Conservation (phyloP, 1,284 basidiomycete species). For the Mycena sp. region DNA sequence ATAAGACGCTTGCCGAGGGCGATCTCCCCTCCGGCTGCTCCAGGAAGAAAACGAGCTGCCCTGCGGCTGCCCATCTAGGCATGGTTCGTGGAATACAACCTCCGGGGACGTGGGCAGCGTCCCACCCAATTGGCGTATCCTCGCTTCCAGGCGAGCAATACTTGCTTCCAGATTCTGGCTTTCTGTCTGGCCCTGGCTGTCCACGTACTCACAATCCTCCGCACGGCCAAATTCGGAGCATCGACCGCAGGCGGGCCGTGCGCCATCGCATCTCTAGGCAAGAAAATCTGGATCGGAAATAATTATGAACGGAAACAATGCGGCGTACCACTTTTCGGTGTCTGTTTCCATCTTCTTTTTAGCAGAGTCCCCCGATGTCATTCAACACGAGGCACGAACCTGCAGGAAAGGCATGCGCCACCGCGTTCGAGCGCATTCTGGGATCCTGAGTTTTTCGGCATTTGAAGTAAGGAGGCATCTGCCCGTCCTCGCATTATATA, state of each 20-base stretch:
- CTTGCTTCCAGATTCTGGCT: slow-evolving; percentile 50
- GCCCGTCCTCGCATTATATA: too few species aligned
- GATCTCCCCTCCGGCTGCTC: slow-evolving; percentile 4
- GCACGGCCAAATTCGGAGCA: slow-evolving; percentile 45
- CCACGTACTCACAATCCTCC: slow-evolving; percentile 55
- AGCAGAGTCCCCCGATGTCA: not conserved
- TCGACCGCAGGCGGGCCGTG: slow-evolving; percentile 47
- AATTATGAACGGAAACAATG: not conserved
- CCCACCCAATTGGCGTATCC: slow-evolving; percentile 49
- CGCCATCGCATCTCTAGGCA: slow-evolving; percentile 52
- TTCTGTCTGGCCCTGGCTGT: slow-evolving; percentile 44
- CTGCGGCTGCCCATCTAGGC: slow-evolving; percentile 21
- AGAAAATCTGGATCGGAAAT: not conserved
- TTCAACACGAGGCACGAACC: slow-evolving; percentile 1
- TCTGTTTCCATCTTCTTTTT: not conserved
- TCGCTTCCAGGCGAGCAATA: slow-evolving; percentile 45
- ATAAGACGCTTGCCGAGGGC: not conserved
- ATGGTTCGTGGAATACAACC: slow-evolving; percentile 45
- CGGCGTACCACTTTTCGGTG: slow-evolving; percentile 48
- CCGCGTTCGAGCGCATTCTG: slow-evolving; percentile 3
- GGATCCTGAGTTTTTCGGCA: not conserved
- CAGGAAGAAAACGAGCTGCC: slow-evolving; percentile 14
- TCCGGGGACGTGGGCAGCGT: slow-evolving; percentile 35
- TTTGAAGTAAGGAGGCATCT: not conserved
- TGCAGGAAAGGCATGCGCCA: slow-evolving; percentile 15